Evolutionary conservation across 1,284 basidiomycete species (phyloP), one percentile per base, ranked within the genome.

Genomic region (Boletus holoroseus): DNA sequence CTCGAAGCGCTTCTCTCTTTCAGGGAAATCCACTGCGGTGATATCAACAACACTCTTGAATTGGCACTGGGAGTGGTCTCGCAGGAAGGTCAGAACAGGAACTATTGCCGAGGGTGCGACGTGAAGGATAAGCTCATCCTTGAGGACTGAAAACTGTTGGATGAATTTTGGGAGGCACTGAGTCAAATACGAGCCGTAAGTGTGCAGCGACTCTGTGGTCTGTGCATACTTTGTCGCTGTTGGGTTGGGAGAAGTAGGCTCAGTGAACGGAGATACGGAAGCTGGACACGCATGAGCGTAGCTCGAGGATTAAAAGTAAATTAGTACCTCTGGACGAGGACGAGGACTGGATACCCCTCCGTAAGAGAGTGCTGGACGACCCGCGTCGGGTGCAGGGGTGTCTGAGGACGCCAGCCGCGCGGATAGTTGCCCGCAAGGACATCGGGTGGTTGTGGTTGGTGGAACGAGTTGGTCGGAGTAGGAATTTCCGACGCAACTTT

Each of bases 71-170:
- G 88, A 82, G 73, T 99, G 96, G 74, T 99, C 95, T 56, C 94
- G 86, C 55, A 99, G 79, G 78, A 99, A 99, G 16, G 84, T 89
- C 60, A 99, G 77, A 45, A 91, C 84, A 27, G 91, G 94, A 47
- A 94, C 68, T 61, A 99, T 75, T 50, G 81, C 90, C 20, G 83
- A 78, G 5, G 96, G 96, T 0, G 86, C 79, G 66, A 89, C 78
- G 73, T 95, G 92, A 57, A 99, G 79, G 12, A 91, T 89, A 55
- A 99, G 78, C 71, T 99, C 96, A 71, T 99, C 95, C 76, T 94
- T 94, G 73, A 94, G 85, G 43, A 97, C 90, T n/a, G 90, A 92
- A 78, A 94, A 96, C 71, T 97, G 94, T 72, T 97, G 94, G 66
- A 97, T 81, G 75, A 85, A 94, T 75, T 94, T 96, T 51, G 93